Conservation (phyloP, 768 basidiomycete species). For the Chalciporus piperatus region DNA sequence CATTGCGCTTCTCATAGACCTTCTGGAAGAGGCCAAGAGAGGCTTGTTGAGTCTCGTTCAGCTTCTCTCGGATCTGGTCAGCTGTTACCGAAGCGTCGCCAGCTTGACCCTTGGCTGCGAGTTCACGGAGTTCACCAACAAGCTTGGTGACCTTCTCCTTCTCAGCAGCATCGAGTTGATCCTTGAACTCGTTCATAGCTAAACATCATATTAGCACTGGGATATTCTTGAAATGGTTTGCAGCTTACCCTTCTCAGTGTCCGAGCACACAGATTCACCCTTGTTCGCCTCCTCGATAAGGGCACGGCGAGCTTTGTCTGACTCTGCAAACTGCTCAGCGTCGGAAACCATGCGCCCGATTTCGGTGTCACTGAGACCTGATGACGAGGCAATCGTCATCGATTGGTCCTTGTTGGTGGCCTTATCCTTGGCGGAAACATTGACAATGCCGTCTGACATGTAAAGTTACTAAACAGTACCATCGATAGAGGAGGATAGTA, state of each 20-base stretch:
- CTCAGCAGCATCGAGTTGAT: constrained; percentile 89
- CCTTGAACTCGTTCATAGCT: constrained; percentile 98
- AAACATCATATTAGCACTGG: constrained; percentile 6
- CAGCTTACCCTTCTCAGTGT: constrained; percentile 88
- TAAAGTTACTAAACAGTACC: background rate
- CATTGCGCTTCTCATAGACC: constrained; percentile 90
- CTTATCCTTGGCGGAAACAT: constrained; percentile 95
- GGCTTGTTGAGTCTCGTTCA: constrained; percentile 90
- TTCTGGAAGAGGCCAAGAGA: constrained; percentile 97
- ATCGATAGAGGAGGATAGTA: background rate
- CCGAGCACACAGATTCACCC: constrained; percentile 89
- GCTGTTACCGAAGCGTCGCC: constrained; percentile 79
- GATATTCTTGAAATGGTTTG: background rate
- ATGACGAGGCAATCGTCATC: constrained; percentile 97
- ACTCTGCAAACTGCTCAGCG: constrained; percentile 90
- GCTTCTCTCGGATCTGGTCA: constrained; percentile 88
- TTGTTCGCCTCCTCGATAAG: constrained; percentile 97
- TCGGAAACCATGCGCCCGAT: constrained; percentile 97
- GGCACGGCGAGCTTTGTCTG: constrained; percentile 81
- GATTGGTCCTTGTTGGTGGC: constrained; percentile 88
- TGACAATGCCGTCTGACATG: constrained; percentile 83
- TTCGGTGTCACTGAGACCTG: constrained; percentile 93
- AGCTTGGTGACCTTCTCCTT: constrained; percentile 92
- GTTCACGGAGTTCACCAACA: constrained; percentile 80
- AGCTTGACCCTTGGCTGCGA: constrained; percentile 86